Conservation (phyloP, 192 early-diverging fungal species). For the Backusella parvicylindrica region DNA sequence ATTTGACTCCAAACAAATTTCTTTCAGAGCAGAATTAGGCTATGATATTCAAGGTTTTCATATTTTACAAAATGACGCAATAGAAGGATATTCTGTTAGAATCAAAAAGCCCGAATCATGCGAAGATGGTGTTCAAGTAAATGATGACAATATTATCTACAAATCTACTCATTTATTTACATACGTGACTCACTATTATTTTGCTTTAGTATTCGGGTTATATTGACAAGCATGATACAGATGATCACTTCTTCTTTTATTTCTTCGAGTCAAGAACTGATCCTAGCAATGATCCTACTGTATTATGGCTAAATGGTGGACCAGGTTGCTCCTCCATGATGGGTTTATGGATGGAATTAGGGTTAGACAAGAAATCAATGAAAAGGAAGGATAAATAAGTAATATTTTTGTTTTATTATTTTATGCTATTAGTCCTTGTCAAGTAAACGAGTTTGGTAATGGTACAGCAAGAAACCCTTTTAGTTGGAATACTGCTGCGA, state of each 20-base stretch:
- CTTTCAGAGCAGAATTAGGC: not conserved
- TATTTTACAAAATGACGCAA: slow-evolving; percentile 9
- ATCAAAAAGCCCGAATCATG: slow-evolving; percentile 30
- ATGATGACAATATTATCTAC: not conserved
- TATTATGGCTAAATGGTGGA: slow-evolving; percentile 82
- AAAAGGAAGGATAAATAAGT: not conserved
- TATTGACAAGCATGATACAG: slow-evolving; percentile 57
- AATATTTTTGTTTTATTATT: not conserved
- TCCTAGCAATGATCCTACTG: slow-evolving; percentile 69
- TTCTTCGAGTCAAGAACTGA: slow-evolving; percentile 92
- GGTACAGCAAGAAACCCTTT: slow-evolving; percentile 62
- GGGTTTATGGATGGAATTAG: slow-evolving; percentile 80
- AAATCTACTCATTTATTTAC: not conserved
- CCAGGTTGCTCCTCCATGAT: slow-evolving; percentile 84
- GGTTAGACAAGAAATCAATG: slow-evolving; percentile 20
- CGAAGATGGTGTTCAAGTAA: slow-evolving; percentile 32
- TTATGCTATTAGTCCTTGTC: slow-evolving; percentile 59
- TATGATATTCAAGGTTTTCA: not conserved
- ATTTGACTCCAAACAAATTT: not conserved
- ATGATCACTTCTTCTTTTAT: slow-evolving; percentile 92
- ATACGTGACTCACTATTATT: not conserved
- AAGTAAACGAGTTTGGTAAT: slow-evolving; percentile 72
- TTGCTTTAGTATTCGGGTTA: slow-evolving; percentile 70
- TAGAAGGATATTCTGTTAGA: slow-evolving; percentile 29
- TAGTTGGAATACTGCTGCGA: slow-evolving; percentile 92